These are phyloP conservation scores for Salix arbutifolia DNA, from an alignment of 345 rosid species.

Conservation along the genomic window DNA sequence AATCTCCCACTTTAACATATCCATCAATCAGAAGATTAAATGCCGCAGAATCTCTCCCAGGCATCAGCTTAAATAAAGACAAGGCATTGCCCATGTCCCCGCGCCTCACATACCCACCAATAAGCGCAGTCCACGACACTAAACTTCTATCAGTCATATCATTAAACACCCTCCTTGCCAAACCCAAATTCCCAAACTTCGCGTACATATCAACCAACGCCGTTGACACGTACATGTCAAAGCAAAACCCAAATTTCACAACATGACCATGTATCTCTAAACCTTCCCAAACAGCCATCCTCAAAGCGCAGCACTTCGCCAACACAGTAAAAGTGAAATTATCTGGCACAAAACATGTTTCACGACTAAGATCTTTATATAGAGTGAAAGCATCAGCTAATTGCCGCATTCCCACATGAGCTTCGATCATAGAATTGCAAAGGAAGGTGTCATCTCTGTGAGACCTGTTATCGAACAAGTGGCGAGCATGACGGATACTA, in stretches of 20 bases:
- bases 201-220: constrained; percentile 68
- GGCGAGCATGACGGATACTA: constrained; percentile 47
- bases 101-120: constrained; percentile 52
- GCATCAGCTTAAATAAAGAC: constrained; percentile 53
- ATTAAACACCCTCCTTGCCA: constrained; percentile 50
- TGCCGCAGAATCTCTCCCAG: constrained; percentile 47
- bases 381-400: constrained; percentile 43
- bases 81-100: constrained; percentile 46
- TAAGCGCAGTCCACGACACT: constrained; percentile 74
- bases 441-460: constrained; percentile 52
- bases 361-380: constrained; percentile 44
- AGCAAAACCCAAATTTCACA: constrained; percentile 48
- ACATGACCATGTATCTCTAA: constrained; percentile 49
- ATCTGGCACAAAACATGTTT: constrained; percentile 49
- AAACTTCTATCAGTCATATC: constrained; percentile 58
- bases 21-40: constrained; percentile 66
- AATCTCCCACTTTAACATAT: constrained; percentile 58
- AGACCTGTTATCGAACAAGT: constrained; percentile 48
- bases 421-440: constrained; percentile 66
- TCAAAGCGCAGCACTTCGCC: constrained; percentile 46
- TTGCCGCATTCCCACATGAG: constrained; percentile 39
- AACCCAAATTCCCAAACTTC: constrained; percentile 42
- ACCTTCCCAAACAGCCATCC: constrained; percentile 43
- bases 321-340: constrained; percentile 53
- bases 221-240: constrained; percentile 59